A percentile compares a stretch with the other conserved stretches of the same genome.
phyloP scores from a whole-genome alignment of 257 asterid species.

The Nicotiana otophora region DNA sequence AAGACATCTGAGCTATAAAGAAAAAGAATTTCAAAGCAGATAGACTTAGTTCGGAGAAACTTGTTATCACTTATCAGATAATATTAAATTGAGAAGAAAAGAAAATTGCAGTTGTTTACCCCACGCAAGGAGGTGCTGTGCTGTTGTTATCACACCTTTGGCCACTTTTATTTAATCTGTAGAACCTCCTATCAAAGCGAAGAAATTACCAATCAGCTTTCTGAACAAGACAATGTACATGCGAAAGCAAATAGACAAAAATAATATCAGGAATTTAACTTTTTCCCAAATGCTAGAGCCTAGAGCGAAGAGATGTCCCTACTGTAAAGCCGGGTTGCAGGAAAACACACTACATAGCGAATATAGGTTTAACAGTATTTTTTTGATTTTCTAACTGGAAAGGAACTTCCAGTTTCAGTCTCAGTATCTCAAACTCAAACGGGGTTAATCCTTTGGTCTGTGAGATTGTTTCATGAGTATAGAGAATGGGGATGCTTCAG shows the following conservation, averaged over 20 bases:
- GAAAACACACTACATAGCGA: not conserved
- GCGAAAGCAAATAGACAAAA: not conserved
- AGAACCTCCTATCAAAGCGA: conserved; percentile 49
- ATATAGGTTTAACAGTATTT: not conserved
- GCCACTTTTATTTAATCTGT: conserved; percentile 39
- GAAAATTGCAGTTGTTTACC: conserved; percentile 39
- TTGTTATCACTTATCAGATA: not conserved
- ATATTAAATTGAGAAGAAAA: not conserved
- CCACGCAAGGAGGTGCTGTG: conserved; percentile 80
- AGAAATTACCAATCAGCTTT: not conserved
- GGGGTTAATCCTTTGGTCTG: not conserved
- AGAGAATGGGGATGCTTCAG: not conserved
- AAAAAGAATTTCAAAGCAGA: not conserved
- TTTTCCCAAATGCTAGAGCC: not conserved
- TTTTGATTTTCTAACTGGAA: not conserved
- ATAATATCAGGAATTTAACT: not conserved
- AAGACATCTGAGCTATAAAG: not conserved
- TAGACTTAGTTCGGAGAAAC: not conserved
- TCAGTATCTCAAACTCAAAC: not conserved
- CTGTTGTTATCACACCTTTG: conserved; percentile 54
- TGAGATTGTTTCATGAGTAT: not conserved
- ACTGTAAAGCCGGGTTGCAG: not conserved
- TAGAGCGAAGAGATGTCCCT: not conserved
- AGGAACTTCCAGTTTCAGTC: not conserved
- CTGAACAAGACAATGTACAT: not conserved